phyloP scores from a whole-genome alignment of 106 monocot genomes.

The Acanthochlamys bracteata region DNA sequence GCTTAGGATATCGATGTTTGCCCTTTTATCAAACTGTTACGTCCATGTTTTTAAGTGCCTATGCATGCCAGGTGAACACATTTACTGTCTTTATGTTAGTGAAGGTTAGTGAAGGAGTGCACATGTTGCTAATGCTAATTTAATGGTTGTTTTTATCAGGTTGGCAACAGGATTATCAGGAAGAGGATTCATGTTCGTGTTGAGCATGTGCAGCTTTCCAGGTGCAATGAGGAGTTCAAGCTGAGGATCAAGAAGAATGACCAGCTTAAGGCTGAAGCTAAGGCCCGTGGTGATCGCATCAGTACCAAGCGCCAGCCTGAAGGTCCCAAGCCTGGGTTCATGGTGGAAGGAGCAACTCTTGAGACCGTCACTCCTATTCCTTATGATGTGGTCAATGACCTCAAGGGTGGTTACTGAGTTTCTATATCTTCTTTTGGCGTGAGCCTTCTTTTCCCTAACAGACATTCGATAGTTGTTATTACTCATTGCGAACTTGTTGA shows the following conservation, averaged over 20 bases:
- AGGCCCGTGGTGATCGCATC: constrained; percentile 53
- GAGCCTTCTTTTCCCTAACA: neutral
- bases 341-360: constrained; percentile 60
- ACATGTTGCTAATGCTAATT: too few species aligned
- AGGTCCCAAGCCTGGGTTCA: constrained; percentile 69
- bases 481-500: neutral
- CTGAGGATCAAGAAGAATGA: constrained; percentile 49
- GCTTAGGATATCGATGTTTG: too few species aligned
- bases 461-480: neutral
- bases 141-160: constrained; percentile 14
- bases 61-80: too few species aligned
- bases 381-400: constrained; percentile 76
- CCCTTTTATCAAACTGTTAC: too few species aligned
- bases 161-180: constrained; percentile 60
- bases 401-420: constrained; percentile 60
- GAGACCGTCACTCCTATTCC: constrained; percentile 74
- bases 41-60: too few species aligned
- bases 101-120: too few species aligned
- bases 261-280: constrained; percentile 50
- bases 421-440: neutral
- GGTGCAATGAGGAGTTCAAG: constrained; percentile 55
- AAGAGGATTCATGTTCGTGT: constrained; percentile 64
- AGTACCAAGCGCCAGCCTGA: constrained; percentile 64
- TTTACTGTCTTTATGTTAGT: too few species aligned
- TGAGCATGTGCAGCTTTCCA: constrained; percentile 59